Percentiles rank a stretch among this genome's conserved stretches.
phyloP scores from a whole-genome alignment of 1,139 yeast species.

The Hansenula lynferdii region DNA sequence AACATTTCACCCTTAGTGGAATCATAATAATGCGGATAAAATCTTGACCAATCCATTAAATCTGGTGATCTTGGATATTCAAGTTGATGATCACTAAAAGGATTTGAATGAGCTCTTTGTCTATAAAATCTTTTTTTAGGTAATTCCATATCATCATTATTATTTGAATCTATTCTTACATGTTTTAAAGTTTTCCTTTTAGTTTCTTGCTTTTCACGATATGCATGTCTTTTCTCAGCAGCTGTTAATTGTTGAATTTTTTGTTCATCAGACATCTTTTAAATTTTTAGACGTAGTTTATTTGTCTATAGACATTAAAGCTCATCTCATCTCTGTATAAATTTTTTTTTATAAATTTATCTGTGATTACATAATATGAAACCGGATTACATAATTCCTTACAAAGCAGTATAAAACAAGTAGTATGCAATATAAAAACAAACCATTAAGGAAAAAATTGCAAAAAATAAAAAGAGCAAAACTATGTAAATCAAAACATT shows the following conservation, averaged over 20 bases:
- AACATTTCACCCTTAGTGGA: slow-evolving; percentile 38
- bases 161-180: slow-evolving; percentile 23
- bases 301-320: no score
- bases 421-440: no score
- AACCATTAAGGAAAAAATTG: background rate
- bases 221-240: slow-evolving; percentile 25
- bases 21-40: slow-evolving; percentile 60
- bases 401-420: no score
- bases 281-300: no score
- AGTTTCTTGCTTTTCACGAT: slow-evolving; percentile 29
- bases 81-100: slow-evolving; percentile 90
- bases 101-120: slow-evolving; percentile 97
- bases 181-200: slow-evolving; percentile 27
- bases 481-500: background rate
- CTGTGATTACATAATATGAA: no score
- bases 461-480: background rate
- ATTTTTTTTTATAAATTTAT: no score
- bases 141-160: slow-evolving; percentile 33
- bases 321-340: no score
- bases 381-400: no score
- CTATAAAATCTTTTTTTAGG: slow-evolving; percentile 88
- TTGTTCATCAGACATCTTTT: background rate
- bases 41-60: slow-evolving; percentile 79
- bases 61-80: slow-evolving; percentile 83
- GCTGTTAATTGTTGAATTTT: no score